A percentile compares a stretch with the other conserved stretches of the same genome.
Evolutionary conservation across 139 green algal species (phyloP).

Genomic region (Chlamydomonas incerta): DNA sequence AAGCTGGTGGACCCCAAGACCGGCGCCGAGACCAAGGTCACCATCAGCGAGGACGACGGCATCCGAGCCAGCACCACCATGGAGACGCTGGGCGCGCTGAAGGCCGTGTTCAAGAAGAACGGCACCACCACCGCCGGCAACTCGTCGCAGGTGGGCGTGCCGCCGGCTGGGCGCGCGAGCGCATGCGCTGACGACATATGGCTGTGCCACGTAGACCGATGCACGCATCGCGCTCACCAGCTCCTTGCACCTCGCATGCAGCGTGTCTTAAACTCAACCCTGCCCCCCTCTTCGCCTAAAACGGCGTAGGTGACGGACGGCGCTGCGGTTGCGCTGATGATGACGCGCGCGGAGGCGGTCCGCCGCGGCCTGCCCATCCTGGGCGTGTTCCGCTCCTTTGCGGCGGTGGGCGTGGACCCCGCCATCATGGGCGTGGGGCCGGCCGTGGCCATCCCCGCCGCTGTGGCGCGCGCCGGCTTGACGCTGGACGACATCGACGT

Average conservation of each 20-base stretch:
- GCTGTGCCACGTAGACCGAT: too few relatives aligned
- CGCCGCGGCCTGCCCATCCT: constrained; percentile 88
- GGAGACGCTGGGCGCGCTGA: constrained; percentile 74
- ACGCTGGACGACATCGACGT: constrained; percentile 95
- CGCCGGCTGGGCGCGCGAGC: too few relatives aligned
- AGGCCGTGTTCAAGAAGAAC: constrained; percentile 93
- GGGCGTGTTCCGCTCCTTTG: constrained; percentile 85
- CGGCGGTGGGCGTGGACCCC: constrained; percentile 92
- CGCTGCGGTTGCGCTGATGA: constrained; percentile 92
- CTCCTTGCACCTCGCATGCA: too few relatives aligned
- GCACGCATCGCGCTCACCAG: too few relatives aligned
- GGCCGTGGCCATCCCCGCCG: constrained; percentile 94
- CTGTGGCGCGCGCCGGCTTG: constrained; percentile 82
- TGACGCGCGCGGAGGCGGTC: constrained; percentile 91
- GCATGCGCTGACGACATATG: too few relatives aligned
- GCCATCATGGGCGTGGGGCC: constrained; percentile 98
- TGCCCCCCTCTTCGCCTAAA: too few relatives aligned
- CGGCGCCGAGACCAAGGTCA: constrained; percentile 77
- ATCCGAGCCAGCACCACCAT: constrained; percentile 84
- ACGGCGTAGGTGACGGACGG: constrained; percentile 93
- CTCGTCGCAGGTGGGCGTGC: constrained; percentile 82
- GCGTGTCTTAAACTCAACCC: too few relatives aligned
- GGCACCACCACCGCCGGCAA: constrained; percentile 96
- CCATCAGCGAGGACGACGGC: constrained; percentile 92
- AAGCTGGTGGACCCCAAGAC: constrained; percentile 88